Evolutionary conservation across 2,329 filamentous ascomycete genomes (phyloP).

Genomic region (Fusarium burgessii): DNA sequence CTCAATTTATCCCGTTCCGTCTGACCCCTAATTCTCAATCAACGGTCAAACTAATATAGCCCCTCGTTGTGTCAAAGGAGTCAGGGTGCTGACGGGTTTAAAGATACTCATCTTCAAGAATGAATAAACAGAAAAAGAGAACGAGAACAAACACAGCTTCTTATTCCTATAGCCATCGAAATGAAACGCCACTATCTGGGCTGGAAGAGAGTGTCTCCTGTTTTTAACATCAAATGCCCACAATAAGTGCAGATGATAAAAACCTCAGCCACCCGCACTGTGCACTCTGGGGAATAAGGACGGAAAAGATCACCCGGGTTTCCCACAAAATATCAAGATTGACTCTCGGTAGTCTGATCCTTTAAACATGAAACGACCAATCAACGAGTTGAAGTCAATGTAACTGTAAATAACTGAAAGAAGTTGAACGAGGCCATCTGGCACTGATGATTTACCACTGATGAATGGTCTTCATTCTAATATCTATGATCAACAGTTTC

Average conservation of each 20-base stretch:
- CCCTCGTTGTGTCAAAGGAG: constrained; percentile 9
- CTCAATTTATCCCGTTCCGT: constrained; percentile 17
- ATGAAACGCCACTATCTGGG: neutral
- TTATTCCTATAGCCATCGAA: neutral
- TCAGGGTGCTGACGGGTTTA: constrained; percentile 4
- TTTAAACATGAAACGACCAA: neutral
- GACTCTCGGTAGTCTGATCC: neutral
- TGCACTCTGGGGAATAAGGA: constrained; percentile 7
- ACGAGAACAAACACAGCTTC: neutral
- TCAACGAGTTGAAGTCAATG: neutral
- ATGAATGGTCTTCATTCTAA: neutral
- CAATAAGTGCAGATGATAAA: neutral
- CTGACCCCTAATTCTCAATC: constrained; percentile 1
- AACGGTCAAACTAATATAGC: neutral
- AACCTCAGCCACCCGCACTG: constrained; percentile 25
- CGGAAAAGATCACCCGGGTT: constrained; percentile 23
- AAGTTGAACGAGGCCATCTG: too few relatives aligned
- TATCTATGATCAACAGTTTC: neutral
- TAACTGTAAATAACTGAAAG: too few relatives aligned
- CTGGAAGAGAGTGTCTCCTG: neutral
- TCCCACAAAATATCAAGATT: constrained; percentile 17
- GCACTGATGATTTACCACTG: neutral
- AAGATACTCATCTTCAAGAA: neutral
- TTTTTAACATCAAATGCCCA: neutral
- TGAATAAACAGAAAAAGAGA: too few relatives aligned